Evolutionary conservation across 257 asterid species (phyloP).

Genomic region (Ophiorrhiza pumila): DNA sequence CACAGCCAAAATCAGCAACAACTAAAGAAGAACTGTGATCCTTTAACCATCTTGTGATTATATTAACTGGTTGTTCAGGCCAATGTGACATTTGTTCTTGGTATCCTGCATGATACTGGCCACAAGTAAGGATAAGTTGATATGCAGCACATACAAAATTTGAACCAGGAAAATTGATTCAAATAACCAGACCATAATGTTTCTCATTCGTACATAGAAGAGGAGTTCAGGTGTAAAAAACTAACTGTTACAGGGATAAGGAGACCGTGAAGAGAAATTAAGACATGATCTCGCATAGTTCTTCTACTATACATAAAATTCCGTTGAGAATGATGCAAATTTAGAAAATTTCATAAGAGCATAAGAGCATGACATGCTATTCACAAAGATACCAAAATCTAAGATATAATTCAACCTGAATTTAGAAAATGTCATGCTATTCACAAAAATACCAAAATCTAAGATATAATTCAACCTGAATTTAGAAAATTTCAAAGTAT

Average conservation of each 20-base stretch:
- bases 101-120: conserved; percentile 95
- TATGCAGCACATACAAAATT: conserved; percentile 4
- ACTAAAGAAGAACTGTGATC: conserved; percentile 56
- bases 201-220: background rate
- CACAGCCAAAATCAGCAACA: conserved; percentile 96
- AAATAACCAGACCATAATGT: background rate
- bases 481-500: background rate
- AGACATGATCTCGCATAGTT: background rate
- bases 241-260: background rate
- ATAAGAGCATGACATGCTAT: background rate
- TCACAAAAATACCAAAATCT: too few relatives aligned
- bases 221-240: too few relatives aligned
- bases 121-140: conserved; percentile 28
- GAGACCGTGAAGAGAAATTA: background rate
- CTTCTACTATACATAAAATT: background rate
- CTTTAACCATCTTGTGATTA: conserved; percentile 72
- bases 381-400: background rate
- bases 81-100: conserved; percentile 91
- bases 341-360: background rate
- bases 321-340: background rate
- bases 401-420: background rate
- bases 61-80: conserved; percentile 85
- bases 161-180: background rate
- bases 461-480: too few relatives aligned
- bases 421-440: too few relatives aligned